Percentiles rank a stretch among this genome's conserved stretches.
phyloP scores from a whole-genome alignment of 192 early-diverging fungal species.

The Coemansia sp. region DNA sequence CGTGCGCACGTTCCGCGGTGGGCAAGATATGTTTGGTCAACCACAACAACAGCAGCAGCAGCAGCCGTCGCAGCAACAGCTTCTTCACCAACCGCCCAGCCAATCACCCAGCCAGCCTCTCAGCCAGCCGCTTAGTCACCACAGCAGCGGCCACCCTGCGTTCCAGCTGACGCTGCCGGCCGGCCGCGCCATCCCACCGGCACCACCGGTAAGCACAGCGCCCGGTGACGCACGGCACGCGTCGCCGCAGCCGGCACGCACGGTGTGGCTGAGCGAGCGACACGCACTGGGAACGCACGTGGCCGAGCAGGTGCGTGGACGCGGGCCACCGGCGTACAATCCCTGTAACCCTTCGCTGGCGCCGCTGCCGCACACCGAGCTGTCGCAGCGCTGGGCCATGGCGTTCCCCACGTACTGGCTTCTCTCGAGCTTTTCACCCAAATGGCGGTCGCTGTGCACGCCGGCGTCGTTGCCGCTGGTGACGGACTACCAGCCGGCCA shows the following conservation, averaged over 20 bases:
- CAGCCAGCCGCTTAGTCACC: too few species aligned
- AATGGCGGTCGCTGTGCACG: conserved; percentile 90
- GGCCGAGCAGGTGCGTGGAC: not conserved
- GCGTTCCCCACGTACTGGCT: conserved; percentile 66
- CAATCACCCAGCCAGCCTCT: conserved; percentile 6
- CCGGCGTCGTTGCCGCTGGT: conserved; percentile 94
- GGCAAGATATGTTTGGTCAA: not conserved
- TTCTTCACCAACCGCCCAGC: conserved; percentile 1
- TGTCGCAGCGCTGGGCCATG: conserved; percentile 85
- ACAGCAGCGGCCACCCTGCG: conserved; percentile 4
- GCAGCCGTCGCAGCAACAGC: not conserved
- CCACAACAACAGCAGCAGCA: not conserved
- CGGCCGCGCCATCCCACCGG: conserved; percentile 1
- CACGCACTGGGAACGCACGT: conserved; percentile 10
- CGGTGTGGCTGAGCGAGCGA: conserved; percentile 18
- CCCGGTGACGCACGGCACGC: conserved; percentile 16
- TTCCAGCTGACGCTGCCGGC: conserved; percentile 36
- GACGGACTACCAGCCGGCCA: conserved; percentile 74
- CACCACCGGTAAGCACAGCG: not conserved
- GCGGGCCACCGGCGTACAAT: conserved; percentile 50
- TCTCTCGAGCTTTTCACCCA: conserved; percentile 59
- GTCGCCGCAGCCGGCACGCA: conserved; percentile 23
- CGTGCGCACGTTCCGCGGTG: conserved; percentile 25
- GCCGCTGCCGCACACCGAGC: conserved; percentile 57
- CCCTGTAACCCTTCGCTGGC: conserved; percentile 70